Percentiles rank a stretch among this genome's conserved stretches.
phyloP scores from a whole-genome alignment of 2,329 filamentous ascomycete genomes.

The Neofusicoccum cordaticola region DNA sequence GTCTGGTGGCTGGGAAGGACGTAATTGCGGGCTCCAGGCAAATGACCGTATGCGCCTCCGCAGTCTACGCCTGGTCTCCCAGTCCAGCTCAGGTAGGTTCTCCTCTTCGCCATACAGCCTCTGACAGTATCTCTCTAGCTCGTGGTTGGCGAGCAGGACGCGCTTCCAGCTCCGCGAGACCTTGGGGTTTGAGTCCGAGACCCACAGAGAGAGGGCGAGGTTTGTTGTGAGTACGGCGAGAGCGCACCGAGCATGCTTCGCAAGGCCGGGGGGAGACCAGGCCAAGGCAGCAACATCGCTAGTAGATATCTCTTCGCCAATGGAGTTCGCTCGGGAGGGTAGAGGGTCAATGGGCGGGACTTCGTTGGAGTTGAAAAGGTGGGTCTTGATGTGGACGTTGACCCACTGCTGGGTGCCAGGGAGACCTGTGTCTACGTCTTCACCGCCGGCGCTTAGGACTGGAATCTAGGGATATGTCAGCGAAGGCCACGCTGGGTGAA shows the following conservation, averaged over 20 bases:
- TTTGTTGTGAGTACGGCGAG: constrained; percentile 58
- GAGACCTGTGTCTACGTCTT: constrained; percentile 29
- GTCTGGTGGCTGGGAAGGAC: constrained; percentile 18
- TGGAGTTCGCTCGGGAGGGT: constrained; percentile 48
- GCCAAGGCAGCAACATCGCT: constrained; percentile 49
- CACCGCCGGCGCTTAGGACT: constrained; percentile 28
- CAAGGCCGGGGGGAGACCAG: constrained; percentile 59
- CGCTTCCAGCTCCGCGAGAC: constrained; percentile 51
- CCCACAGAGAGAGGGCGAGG: constrained; percentile 56
- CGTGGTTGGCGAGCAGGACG: constrained; percentile 52
- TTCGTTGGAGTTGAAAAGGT: constrained; percentile 53
- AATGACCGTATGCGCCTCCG: constrained; percentile 41
- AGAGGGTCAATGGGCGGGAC: constrained; percentile 45
- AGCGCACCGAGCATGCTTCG: constrained; percentile 52
- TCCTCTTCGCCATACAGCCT: constrained; percentile 20
- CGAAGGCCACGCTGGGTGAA: constrained; percentile 14
- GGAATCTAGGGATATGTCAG: constrained; percentile 31
- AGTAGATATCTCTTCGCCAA: constrained; percentile 58
- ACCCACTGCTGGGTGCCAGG: constrained; percentile 30
- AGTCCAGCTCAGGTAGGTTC: constrained; percentile 21
- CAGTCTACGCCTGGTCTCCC: constrained; percentile 35
- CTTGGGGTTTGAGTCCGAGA: constrained; percentile 43
- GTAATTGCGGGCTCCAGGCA: constrained; percentile 37
- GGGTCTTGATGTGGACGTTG: constrained; percentile 45
- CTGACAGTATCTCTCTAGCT: constrained; percentile 41